Base-by-base conservation (phyloP, 805 yeast species). In the Zygosaccharomyces siamensis region DNA sequence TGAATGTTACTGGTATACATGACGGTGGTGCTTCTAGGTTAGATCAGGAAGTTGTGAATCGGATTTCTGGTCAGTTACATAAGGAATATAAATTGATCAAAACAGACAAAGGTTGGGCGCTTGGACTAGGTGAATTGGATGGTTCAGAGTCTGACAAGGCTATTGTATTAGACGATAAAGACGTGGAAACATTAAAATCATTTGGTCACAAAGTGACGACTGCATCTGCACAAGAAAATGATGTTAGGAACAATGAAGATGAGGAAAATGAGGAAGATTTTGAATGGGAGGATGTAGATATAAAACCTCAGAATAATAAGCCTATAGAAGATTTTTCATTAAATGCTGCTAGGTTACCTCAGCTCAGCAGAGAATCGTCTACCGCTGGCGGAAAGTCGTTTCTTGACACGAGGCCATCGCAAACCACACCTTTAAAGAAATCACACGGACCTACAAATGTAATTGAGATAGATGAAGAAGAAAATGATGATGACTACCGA, bases 41-140 rank as follows among this genome's bases (percentile, higher is more conserved):
- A 11, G 74, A 69, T 46, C 58, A 55, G 3, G 58, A 55, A 26
- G 53, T 56, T 2, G 42, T 52, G 8, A 52, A 58, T 30, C 73
- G 97, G 45, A 79, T 93, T 4, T 89, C 96, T 0, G 87, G 97
- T 35, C 96, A 89, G 57, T 81, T 77, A 53, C 87, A 85, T 54
- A 74, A 81, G 51, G 83, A 83, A 52, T 93, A 93, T 59, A 77
- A 84, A 41, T 74, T 93, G 44, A 77, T 84, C 18, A 79, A 84
- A 54, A 86, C 84, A 35, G 87, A 84, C 8, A 84, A 81, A 55
- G 97, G 97, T 0, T 90, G 93, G 87, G 80, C 89, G 0, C 66
- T 90, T 39, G 80, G 92, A 0, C 69, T 90, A 32, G 72, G 71
- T 30, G 71, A 71, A 12, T 66, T 68, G 4, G 72, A 72, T 43